These are phyloP conservation scores for Dysphania ambrosioides DNA, from an alignment of 148 eudicot species.

Conservation along the genomic window DNA sequence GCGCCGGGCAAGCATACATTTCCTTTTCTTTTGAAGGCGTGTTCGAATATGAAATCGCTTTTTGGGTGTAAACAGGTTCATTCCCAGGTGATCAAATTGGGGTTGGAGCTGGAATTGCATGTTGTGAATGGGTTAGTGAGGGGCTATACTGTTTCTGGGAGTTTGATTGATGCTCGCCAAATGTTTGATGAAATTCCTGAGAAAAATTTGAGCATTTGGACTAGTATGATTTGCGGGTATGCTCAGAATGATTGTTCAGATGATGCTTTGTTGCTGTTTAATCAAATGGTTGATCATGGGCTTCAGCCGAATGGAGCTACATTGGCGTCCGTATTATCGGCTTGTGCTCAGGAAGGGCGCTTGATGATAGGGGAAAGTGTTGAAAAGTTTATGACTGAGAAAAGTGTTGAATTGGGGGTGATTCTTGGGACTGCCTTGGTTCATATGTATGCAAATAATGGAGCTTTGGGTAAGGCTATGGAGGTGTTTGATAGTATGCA, in stretches of 20 bases:
- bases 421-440: constrained; percentile 85
- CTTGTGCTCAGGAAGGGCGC: constrained; percentile 68
- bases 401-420: constrained; percentile 40
- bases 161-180: constrained; percentile 39
- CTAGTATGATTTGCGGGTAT: constrained; percentile 72
- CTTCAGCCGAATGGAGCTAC: constrained; percentile 63
- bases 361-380: constrained; percentile 64
- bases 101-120: constrained; percentile 53
- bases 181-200: constrained; percentile 58
- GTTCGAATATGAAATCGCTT: constrained; percentile 33
- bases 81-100: constrained; percentile 45
- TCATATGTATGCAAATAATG: constrained; percentile 78
- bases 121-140: constrained; percentile 62
- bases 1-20: constrained; percentile 65
- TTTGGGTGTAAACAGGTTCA: constrained; percentile 48
- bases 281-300: constrained; percentile 47
- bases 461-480: constrained; percentile 52
- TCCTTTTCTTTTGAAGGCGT: constrained; percentile 67
- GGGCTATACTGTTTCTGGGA: constrained; percentile 36
- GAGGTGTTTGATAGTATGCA: constrained; percentile 54
- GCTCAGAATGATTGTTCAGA: constrained; percentile 48
- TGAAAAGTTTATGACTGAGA: constrained; percentile 42
- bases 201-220: constrained; percentile 74
- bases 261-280: constrained; percentile 57
- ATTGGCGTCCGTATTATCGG: constrained; percentile 66